Evolutionary conservation across 1,284 basidiomycete genomes (phyloP).

Genomic region (Calocybe gambosa): DNA sequence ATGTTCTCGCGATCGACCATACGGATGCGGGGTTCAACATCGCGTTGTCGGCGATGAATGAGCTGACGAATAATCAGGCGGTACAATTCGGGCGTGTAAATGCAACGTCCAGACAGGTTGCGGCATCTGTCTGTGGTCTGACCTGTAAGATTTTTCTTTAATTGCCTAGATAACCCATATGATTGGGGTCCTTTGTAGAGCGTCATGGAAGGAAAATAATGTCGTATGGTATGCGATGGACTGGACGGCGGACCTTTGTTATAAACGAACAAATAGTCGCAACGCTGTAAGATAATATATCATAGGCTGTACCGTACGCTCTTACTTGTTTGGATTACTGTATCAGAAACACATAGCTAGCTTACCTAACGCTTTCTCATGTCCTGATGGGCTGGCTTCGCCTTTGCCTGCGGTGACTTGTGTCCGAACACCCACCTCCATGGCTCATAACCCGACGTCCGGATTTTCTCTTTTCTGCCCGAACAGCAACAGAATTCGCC

Average conservation of each 20-base stretch:
- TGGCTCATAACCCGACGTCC: background rate
- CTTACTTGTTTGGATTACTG: no score
- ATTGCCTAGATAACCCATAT: no score
- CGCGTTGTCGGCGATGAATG: constrained; percentile 30
- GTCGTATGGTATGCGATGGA: no score
- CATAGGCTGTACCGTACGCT: no score
- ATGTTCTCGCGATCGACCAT: constrained; percentile 30
- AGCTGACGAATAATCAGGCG: constrained; percentile 29
- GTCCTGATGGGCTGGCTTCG: no score
- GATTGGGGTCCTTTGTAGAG: no score
- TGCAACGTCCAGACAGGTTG: constrained; percentile 27
- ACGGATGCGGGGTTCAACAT: constrained; percentile 29
- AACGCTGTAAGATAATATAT: background rate
- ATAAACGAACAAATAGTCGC: background rate
- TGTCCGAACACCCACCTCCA: background rate
- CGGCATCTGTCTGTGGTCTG: constrained; percentile 25
- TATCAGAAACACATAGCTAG: no score
- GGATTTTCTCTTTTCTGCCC: background rate
- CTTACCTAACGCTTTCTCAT: no score
- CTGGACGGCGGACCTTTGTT: background rate
- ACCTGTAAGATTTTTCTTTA: background rate
- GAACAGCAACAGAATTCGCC: no score
- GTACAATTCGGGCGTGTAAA: constrained; percentile 27
- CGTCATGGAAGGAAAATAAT: no score
- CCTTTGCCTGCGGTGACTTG: no score